Evolutionary conservation across 2,329 filamentous ascomycete genomes (phyloP).

Genomic region (Pseudogymnoascus verrucosus): DNA sequence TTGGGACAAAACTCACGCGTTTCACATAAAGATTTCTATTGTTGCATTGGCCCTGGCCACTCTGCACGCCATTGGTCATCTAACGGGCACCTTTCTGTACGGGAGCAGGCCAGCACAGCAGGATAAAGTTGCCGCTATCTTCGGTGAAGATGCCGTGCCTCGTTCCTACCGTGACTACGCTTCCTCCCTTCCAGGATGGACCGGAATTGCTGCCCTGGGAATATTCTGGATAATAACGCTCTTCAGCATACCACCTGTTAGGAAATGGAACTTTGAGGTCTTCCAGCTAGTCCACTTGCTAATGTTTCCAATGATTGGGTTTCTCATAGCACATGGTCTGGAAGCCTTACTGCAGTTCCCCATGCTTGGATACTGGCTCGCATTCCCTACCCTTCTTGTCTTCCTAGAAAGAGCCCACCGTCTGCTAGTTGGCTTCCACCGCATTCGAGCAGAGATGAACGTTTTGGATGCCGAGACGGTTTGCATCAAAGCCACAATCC

Average conservation of each 20-base stretch:
- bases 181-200: slow-evolving; percentile 39
- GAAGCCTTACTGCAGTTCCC: slow-evolving; percentile 42
- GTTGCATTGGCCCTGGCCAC: slow-evolving; percentile 42
- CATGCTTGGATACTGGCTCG: slow-evolving; percentile 50
- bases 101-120: slow-evolving; percentile 39
- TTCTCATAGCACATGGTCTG: slow-evolving; percentile 48
- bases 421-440: slow-evolving; percentile 39
- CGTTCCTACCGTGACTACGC: slow-evolving; percentile 39
- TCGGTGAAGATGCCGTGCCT: slow-evolving; percentile 30
- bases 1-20: slow-evolving; percentile 47
- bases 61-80: slow-evolving; percentile 45
- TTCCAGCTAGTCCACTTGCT: slow-evolving; percentile 50
- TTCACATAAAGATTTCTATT: slow-evolving; percentile 48
- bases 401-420: slow-evolving; percentile 41
- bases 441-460: slow-evolving; percentile 39
- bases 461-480: slow-evolving; percentile 47
- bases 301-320: slow-evolving; percentile 50
- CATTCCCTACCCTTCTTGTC: slow-evolving; percentile 44
- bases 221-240: slow-evolving; percentile 42
- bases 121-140: slow-evolving; percentile 34
- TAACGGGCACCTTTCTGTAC: slow-evolving; percentile 44
- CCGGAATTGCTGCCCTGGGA: slow-evolving; percentile 40
- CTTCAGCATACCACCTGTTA: slow-evolving; percentile 42
- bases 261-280: slow-evolving; percentile 45
- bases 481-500: slow-evolving; percentile 40